A percentile compares a stretch with the other conserved stretches of the same genome.
phyloP scores from a whole-genome alignment of 768 basidiomycete species.

The Termitomyces sp. region DNA sequence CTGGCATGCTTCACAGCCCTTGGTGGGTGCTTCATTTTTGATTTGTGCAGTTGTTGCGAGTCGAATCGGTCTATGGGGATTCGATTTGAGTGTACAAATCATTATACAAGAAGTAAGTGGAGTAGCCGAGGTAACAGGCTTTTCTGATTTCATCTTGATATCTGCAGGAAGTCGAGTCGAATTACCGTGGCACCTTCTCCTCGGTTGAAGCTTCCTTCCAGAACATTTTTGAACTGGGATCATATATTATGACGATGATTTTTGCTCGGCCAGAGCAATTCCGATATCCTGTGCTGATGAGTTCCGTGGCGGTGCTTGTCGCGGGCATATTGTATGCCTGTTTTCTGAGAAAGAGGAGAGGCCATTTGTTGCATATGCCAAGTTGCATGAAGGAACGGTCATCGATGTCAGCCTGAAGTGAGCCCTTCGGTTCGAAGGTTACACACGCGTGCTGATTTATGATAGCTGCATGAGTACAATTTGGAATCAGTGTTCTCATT shows the following conservation, averaged over 20 bases:
- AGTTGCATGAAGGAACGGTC: constrained; percentile 1
- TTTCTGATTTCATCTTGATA: background rate
- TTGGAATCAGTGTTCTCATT: background rate
- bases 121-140: background rate
- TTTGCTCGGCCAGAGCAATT: constrained; percentile 27
- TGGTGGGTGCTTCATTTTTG: constrained; percentile 16
- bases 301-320: constrained; percentile 15
- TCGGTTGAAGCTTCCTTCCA: constrained; percentile 25
- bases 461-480: background rate
- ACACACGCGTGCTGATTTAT: background rate
- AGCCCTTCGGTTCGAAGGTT: background rate
- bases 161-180: constrained; percentile 19
- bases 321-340: constrained; percentile 17
- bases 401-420: background rate
- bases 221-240: constrained; percentile 24
- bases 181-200: constrained; percentile 23
- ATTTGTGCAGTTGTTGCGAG: constrained; percentile 23
- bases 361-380: constrained; percentile 21
- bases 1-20: constrained; percentile 8
- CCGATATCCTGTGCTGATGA: constrained; percentile 21
- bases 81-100: constrained; percentile 25
- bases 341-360: constrained; percentile 23
- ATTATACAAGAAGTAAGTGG: constrained; percentile 24
- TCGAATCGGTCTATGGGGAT: constrained; percentile 28
- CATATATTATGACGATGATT: constrained; percentile 22